These are phyloP conservation scores for Solanum pennellii DNA, from an alignment of 257 asterid species.

Conservation along the genomic window DNA sequence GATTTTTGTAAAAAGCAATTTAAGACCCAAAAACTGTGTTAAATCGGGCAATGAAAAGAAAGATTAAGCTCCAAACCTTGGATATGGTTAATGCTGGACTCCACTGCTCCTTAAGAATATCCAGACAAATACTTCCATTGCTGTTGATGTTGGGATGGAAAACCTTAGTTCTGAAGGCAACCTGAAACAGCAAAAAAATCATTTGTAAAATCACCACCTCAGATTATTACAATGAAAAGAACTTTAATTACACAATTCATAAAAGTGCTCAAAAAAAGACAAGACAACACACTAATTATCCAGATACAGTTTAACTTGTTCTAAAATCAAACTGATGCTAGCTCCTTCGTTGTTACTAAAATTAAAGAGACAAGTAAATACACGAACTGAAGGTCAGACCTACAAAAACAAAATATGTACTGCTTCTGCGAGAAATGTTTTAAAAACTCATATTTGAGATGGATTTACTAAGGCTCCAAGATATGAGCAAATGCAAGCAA, in stretches of 20 bases:
- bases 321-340: not conserved
- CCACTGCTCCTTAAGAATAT: constrained; percentile 79
- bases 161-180: constrained; percentile 71
- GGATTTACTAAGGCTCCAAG: not conserved
- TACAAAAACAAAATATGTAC: not conserved
- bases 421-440: not conserved
- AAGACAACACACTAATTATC: not conserved
- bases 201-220: not conserved
- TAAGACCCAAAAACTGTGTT: not conserved
- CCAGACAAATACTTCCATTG: constrained; percentile 81
- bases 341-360: not conserved
- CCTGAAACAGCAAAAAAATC: constrained; percentile 19
- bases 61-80: constrained; percentile 28
- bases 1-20: not conserved
- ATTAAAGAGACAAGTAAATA: not conserved
- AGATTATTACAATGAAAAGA: not conserved
- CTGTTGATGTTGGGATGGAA: constrained; percentile 78
- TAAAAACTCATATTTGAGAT: not conserved
- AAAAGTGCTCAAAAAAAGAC: not conserved
- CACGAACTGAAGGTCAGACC: not conserved
- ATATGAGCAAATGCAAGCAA: not conserved
- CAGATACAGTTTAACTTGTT: not conserved
- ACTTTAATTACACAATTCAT: not conserved
- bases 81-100: constrained; percentile 81
- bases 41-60: not conserved